phyloP scores from a whole-genome alignment of 495 filamentous ascomycete genomes.

The Aspergillus homomorphus region DNA sequence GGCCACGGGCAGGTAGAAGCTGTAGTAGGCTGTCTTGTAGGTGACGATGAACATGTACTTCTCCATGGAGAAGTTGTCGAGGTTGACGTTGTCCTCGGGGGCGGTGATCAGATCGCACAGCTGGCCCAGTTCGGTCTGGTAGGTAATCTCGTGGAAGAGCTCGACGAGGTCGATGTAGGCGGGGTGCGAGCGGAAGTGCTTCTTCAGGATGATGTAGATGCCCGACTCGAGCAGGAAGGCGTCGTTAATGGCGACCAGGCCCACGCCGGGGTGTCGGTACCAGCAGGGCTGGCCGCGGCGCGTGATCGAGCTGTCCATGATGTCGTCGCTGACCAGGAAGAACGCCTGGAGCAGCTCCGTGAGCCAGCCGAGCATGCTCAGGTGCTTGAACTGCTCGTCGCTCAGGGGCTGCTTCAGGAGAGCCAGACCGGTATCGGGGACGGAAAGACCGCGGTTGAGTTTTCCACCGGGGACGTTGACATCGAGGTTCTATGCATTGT shows the following conservation, averaged over 20 bases:
- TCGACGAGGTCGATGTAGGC: conserved; percentile 87
- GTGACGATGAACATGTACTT: conserved; percentile 99
- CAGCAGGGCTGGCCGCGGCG: conserved; percentile 92
- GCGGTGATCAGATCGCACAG: conserved; percentile 92
- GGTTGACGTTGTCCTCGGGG: conserved; percentile 82
- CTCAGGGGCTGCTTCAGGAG: conserved; percentile 70
- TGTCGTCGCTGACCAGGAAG: conserved; percentile 98
- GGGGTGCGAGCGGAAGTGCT: conserved; percentile 82
- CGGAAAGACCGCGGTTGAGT: conserved; percentile 98
- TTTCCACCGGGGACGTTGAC: conserved; percentile 91
- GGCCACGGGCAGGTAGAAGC: conserved; percentile 97
- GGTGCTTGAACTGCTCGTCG: conserved; percentile 76
- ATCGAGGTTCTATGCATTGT: conserved; percentile 59
- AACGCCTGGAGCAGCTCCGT: conserved; percentile 97
- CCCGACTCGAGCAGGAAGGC: conserved; percentile 89
- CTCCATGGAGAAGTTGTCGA: conserved; percentile 87
- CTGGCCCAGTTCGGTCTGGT: conserved; percentile 93
- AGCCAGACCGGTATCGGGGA: conserved; percentile 81
- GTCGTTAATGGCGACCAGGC: conserved; percentile 96
- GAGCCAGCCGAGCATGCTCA: conserved; percentile 89
- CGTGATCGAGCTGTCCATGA: conserved; percentile 94
- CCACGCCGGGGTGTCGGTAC: conserved; percentile 84
- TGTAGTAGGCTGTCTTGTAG: conserved; percentile 99
- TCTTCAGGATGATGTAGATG: conserved; percentile 90
- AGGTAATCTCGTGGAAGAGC: conserved; percentile 90